Evolutionary conservation across 1,284 basidiomycete species (phyloP), one percentile per base, ranked within the genome.

Genomic region (Rhodotorula sp.): DNA sequence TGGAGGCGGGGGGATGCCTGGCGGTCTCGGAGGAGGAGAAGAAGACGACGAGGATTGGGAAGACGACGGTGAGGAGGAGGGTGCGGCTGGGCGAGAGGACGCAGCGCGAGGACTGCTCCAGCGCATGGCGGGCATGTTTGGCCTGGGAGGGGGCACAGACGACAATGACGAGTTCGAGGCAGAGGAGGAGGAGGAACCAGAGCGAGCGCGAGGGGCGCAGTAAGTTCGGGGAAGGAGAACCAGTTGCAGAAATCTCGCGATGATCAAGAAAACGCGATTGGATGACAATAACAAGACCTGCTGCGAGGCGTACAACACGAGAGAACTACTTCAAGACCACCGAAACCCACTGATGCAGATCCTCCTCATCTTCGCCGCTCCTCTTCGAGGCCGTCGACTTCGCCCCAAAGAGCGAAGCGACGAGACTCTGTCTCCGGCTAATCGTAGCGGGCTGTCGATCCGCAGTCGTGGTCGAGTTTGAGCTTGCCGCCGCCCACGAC

Each of bases 1-100:
- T 8, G 69, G 60, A 14, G 57, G 62, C 16, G 71, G 68, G 10
- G 71, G 63, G 28, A 69, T 72, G 69, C 74, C 74, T 2, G 74
- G 74, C 0, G 71, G 69, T 8, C 73, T 76, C 28, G 64, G 55
- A 1, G 73, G 45, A 0, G 60, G 19, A 8, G 68, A 69, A 1
- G 75, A 67, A 28, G 16, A 31, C 14, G 34, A n/a, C n/a, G 38
- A 62, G 34, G 61, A 54, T 4, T 38, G 50, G 50, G 61, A 62
- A 50, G 61, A 43, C 15, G 62, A 63, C 26, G 34, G 52, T 6
- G 62, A 34, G 14, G 43, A 23, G 16, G 28, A 63, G 23, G 47
- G 18, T 3, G 62, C 55, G 16, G 34, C 49, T 23, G 54, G 34
- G 48, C 31, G 31, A 6, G 28, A 48, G 23, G 66, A 59, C 49